Conservation (phyloP, 768 basidiomycete species). For the Porpolomopsis calyptriformis region DNA sequence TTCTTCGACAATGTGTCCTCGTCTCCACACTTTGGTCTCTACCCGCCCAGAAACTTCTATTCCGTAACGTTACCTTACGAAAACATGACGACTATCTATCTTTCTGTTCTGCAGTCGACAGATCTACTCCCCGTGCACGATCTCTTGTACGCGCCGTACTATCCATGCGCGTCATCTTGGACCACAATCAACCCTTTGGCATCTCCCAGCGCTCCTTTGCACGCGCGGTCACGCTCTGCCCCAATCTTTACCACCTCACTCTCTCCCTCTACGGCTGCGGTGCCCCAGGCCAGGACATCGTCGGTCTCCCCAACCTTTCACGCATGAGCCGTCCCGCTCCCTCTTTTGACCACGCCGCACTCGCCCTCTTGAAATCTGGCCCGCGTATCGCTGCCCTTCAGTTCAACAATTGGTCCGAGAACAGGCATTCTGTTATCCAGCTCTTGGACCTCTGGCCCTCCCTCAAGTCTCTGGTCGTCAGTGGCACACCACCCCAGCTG, state of each 20-base stretch:
- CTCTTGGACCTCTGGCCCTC: conserved; percentile 56
- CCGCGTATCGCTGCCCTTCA: conserved; percentile 43
- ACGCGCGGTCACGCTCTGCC: conserved; percentile 45
- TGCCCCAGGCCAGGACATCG: conserved; percentile 38
- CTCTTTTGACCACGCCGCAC: conserved; percentile 41
- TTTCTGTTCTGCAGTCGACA: conserved; percentile 43
- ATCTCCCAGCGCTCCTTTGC: conserved; percentile 50
- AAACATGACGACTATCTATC: conserved; percentile 43
- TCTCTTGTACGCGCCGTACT: conserved; percentile 44
- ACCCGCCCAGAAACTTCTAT: conserved; percentile 56
- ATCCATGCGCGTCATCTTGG: conserved; percentile 46
- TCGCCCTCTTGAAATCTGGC: conserved; percentile 43
- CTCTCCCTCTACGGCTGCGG: conserved; percentile 51
- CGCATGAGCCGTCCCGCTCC: conserved; percentile 43
- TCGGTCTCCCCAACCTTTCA: conserved; percentile 35
- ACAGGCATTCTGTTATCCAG: conserved; percentile 43
- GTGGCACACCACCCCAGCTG: conserved; percentile 47
- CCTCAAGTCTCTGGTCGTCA: conserved; percentile 44
- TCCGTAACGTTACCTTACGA: conserved; percentile 43
- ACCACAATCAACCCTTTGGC: conserved; percentile 55
- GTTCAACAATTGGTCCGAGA: conserved; percentile 66
- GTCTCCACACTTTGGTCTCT: conserved; percentile 59
- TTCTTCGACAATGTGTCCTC: conserved; percentile 46
- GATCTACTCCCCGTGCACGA: conserved; percentile 35
- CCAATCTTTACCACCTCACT: conserved; percentile 44